phyloP scores from a whole-genome alignment of 345 rosid genomes.

The Rhizophora apiculata region DNA sequence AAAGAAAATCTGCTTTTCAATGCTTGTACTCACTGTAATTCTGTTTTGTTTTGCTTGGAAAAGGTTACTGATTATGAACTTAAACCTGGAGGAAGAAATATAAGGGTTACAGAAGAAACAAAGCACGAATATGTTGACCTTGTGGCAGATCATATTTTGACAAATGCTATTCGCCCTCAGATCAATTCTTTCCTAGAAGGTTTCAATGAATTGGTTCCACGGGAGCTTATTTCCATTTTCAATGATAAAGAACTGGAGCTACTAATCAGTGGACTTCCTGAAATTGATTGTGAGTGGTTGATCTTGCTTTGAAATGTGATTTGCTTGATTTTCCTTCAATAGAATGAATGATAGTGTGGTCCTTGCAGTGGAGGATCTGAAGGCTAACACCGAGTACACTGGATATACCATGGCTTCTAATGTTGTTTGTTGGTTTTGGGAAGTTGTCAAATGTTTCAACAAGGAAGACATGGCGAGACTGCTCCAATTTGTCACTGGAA shows the following conservation, averaged over 20 bases:
- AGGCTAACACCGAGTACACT: slow-evolving; percentile 78
- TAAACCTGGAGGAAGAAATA: slow-evolving; percentile 93
- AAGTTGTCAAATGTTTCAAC: slow-evolving; percentile 78
- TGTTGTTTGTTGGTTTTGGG: slow-evolving; percentile 97
- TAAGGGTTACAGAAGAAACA: slow-evolving; percentile 92
- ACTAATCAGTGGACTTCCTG: slow-evolving; percentile 98
- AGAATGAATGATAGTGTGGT: slow-evolving; percentile 9
- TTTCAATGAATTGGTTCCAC: slow-evolving; percentile 70
- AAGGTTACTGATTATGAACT: slow-evolving; percentile 98
- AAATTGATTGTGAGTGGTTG: slow-evolving; percentile 83
- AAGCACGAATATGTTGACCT: slow-evolving; percentile 97
- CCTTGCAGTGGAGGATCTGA: slow-evolving; percentile 79
- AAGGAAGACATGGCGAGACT: slow-evolving; percentile 97
- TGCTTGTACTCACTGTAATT: slow-evolving; percentile 1
- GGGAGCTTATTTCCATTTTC: slow-evolving; percentile 81
- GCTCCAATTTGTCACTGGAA: slow-evolving; percentile 93
- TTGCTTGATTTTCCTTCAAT: slow-evolving; percentile 6
- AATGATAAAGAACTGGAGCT: slow-evolving; percentile 99
- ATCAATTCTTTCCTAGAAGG: slow-evolving; percentile 87
- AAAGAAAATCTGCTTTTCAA: too few relatives aligned
- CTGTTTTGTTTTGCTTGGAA: slow-evolving; percentile 23
- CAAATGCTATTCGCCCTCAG: slow-evolving; percentile 96
- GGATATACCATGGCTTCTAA: slow-evolving; percentile 80
- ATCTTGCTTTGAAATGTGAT: slow-evolving; percentile 8
- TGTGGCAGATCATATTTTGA: slow-evolving; percentile 90